Conservation (phyloP, 495 filamentous ascomycete genomes). For the Poronia punctata region DNA sequence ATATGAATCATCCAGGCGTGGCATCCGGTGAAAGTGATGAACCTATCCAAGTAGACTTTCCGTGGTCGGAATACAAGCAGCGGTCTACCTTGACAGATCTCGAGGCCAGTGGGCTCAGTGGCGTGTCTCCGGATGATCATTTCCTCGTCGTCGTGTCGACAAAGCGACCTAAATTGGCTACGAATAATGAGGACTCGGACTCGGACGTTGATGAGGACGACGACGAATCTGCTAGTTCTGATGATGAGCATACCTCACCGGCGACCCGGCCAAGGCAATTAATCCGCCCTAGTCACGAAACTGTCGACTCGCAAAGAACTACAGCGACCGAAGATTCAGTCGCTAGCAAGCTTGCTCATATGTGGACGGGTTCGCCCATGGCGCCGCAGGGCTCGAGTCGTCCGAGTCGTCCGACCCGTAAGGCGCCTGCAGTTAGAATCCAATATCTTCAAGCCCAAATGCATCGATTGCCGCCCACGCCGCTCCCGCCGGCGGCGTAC, state of each 20-base stretch:
- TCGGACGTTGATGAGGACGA: conserved; percentile 12
- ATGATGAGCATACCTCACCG: background rate
- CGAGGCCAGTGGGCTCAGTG: conserved; percentile 58
- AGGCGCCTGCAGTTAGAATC: conserved; percentile 17
- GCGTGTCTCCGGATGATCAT: conserved; percentile 59
- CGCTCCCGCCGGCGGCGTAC: conserved; percentile 37
- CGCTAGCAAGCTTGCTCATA: conserved; percentile 26
- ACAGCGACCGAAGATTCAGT: conserved; percentile 28
- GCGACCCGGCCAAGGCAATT: conserved; percentile 1
- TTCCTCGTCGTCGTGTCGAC: conserved; percentile 53
- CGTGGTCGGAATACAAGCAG: conserved; percentile 29
- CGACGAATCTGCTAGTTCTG: conserved; percentile 2
- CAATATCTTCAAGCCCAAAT: conserved; percentile 28
- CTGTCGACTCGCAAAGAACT: conserved; percentile 16
- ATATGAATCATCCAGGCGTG: conserved; percentile 14
- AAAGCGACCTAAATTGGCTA: conserved; percentile 28
- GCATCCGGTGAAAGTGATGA: conserved; percentile 21
- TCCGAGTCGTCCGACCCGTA: background rate
- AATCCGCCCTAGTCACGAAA: conserved; percentile 10
- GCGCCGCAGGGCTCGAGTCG: too few relatives aligned
- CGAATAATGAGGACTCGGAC: background rate
- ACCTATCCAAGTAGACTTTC: conserved; percentile 27
- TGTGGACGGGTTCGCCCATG: conserved; percentile 30
- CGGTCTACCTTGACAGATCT: conserved; percentile 28
- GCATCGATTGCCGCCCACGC: conserved; percentile 29